Conservation (phyloP, 495 filamentous ascomycete genomes). For the Hypoxylon trugodes region DNA sequence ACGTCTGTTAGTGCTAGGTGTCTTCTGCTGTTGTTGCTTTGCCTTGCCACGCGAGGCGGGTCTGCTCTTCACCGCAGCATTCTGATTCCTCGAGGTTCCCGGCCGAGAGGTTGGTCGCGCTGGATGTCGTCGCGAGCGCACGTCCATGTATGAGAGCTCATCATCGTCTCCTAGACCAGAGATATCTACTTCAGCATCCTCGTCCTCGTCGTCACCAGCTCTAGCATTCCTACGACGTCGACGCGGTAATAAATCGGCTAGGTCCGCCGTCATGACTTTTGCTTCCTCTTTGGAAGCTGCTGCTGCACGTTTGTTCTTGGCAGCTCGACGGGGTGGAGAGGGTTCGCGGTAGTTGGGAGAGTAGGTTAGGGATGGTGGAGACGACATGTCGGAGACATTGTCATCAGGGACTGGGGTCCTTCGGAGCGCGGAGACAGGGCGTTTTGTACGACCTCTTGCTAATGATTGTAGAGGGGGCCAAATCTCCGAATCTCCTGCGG, state of each 20-base stretch:
- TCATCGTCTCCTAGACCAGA: constrained; percentile 44
- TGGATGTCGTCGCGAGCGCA: constrained; percentile 37
- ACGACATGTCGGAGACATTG: constrained; percentile 53
- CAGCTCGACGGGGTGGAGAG: constrained; percentile 37
- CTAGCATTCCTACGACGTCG: constrained; percentile 43
- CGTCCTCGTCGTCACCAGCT: constrained; percentile 31
- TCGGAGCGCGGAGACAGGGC: constrained; percentile 30
- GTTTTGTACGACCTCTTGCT: constrained; percentile 43
- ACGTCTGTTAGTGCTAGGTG: constrained; percentile 33
- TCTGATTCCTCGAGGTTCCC: constrained; percentile 23
- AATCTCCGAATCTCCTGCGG: constrained; percentile 45
- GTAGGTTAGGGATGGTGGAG: constrained; percentile 60
- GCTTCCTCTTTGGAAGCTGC: constrained; percentile 30
- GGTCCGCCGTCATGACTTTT: constrained; percentile 52
- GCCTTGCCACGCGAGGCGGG: constrained; percentile 25
- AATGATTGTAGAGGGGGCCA: constrained; percentile 53
- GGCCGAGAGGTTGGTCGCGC: constrained; percentile 23
- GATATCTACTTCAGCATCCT: constrained; percentile 43
- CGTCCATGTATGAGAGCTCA: constrained; percentile 49
- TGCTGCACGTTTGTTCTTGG: constrained; percentile 32
- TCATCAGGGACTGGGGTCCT: constrained; percentile 46
- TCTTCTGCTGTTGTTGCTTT: too few relatives aligned
- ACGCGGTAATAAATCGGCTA: constrained; percentile 53
- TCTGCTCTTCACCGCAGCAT: neutral
- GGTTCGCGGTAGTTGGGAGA: constrained; percentile 55